Percentiles rank a stretch among this genome's conserved stretches.
Evolutionary conservation across 768 basidiomycete species (phyloP).

Genomic region (Tylopilus sp.): DNA sequence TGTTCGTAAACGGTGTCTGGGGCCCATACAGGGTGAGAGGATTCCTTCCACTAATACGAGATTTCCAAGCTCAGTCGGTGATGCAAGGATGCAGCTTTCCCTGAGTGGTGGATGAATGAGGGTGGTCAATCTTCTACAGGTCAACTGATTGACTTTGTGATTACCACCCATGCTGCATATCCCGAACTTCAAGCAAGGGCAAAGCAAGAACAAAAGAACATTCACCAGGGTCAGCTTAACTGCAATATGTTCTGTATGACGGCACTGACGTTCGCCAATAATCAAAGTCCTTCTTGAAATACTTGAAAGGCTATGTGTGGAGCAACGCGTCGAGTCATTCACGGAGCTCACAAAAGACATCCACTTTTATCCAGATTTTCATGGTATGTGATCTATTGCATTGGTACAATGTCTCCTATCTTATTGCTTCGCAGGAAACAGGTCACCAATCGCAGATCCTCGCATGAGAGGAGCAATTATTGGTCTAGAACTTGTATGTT

Average conservation of each 20-base stretch:
- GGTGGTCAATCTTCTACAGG: constrained; percentile 98
- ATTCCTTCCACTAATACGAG: background rate
- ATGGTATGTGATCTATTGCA: constrained; percentile 47
- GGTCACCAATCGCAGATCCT: constrained; percentile 95
- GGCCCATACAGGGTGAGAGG: constrained; percentile 71
- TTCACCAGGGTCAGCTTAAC: constrained; percentile 46
- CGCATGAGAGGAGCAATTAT: constrained; percentile 90
- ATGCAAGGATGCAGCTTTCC: constrained; percentile 77
- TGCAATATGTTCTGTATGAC: background rate
- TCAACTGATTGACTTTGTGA: constrained; percentile 89
- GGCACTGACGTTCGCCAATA: background rate
- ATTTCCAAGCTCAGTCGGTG: constrained; percentile 3
- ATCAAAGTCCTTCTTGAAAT: constrained; percentile 64
- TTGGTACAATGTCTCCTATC: background rate
- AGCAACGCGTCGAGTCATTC: constrained; percentile 52
- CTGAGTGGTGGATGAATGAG: constrained; percentile 99
- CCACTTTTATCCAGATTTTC: constrained; percentile 94
- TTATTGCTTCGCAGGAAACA: constrained; percentile 61
- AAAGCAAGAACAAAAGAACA: constrained; percentile 54
- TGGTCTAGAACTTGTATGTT: constrained; percentile 72
- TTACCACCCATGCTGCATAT: constrained; percentile 89
- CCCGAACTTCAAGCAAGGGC: constrained; percentile 61
- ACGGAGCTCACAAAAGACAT: constrained; percentile 88
- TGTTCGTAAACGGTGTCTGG: constrained; percentile 93
- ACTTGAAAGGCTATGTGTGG: constrained; percentile 62